These are phyloP conservation scores for Corniculantispora saksenae DNA, from an alignment of 2,329 filamentous ascomycete species.

Conservation along the genomic window DNA sequence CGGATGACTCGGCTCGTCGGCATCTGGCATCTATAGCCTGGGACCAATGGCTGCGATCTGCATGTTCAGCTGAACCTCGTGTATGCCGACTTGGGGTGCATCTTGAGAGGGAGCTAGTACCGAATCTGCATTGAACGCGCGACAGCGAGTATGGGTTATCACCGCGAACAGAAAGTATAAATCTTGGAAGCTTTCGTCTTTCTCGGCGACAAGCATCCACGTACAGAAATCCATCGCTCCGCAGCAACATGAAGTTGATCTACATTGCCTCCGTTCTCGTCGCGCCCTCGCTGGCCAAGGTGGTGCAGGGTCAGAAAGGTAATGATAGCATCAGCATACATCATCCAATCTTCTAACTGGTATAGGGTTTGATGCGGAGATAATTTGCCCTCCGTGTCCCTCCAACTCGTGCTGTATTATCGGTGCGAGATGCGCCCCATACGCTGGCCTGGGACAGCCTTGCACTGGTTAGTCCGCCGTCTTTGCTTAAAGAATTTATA, in stretches of 20 bases:
- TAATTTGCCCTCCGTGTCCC: conserved; percentile 5
- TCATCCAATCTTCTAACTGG: neutral
- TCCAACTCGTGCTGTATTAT: conserved; percentile 1
- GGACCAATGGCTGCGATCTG: neutral
- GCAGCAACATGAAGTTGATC: neutral
- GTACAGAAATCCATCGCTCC: neutral
- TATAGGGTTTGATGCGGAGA: neutral
- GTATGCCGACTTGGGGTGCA: conserved; percentile 3
- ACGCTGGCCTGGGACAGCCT: neutral
- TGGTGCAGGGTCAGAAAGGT: neutral
- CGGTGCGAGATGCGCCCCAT: neutral
- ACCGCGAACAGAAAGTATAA: conserved; percentile 1
- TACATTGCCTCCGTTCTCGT: neutral
- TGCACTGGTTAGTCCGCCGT: neutral
- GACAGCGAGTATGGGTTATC: neutral
- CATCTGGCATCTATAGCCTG: neutral
- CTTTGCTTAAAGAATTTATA: neutral
- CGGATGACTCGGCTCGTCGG: neutral
- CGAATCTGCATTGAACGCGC: neutral
- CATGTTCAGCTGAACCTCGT: conserved; percentile 6
- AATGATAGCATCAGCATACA: neutral
- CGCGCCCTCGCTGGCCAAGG: neutral
- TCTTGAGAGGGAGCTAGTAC: neutral
- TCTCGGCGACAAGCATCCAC: too few species aligned
- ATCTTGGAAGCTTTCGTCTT: neutral